Evolutionary conservation across 345 rosid genomes (phyloP), one percentile per base, ranked within the genome.

Genomic region (Eutrema yunnanense): DNA sequence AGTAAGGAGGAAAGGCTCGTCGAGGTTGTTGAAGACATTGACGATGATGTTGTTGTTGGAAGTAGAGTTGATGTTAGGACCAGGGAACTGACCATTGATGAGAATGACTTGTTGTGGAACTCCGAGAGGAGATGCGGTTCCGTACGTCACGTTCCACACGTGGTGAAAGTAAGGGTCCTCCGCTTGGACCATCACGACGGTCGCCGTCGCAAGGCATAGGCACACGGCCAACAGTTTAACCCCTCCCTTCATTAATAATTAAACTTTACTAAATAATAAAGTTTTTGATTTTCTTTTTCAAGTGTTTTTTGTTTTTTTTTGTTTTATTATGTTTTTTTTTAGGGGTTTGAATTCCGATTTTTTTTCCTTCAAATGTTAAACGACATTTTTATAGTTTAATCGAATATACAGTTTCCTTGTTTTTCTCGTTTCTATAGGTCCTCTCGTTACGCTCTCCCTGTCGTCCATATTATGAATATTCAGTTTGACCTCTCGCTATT

Each of bases 101-200:
- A 88, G 88, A 50, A 92, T 90, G 22, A 61, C 95, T 64, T 85
- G 86, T 67, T 92, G 95, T 4, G 92, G 91, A 62, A 85, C 79
- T 0, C 95, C 92, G 14, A 88, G 75, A 13, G 98, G 98, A 37
- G 95, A 82, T 62, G 80, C 78, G 50, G 88, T 86, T 56, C 92
- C 96, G 26, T 90, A 92, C 3, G 90, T 88, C 65, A 92, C 79
- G 19, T 90, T 87, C 96, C 98, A 92, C 11, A 81, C 81, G 77
- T 82, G 86, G 71, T 68, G 86, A 37, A 92, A 50, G 37, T 84
- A 83, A 3, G 96, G 98, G 29, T 90, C 96, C 73, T 81, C 98
- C n/a, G 86, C 86, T 14, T 62, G 69, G 37, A 79, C 96, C 49
- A 74, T 27, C 67, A 19, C 56, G 59, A 42, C 9, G 67, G 72